phyloP scores from a whole-genome alignment of 139 green algal species.

The Monoraphidium neglectum region DNA sequence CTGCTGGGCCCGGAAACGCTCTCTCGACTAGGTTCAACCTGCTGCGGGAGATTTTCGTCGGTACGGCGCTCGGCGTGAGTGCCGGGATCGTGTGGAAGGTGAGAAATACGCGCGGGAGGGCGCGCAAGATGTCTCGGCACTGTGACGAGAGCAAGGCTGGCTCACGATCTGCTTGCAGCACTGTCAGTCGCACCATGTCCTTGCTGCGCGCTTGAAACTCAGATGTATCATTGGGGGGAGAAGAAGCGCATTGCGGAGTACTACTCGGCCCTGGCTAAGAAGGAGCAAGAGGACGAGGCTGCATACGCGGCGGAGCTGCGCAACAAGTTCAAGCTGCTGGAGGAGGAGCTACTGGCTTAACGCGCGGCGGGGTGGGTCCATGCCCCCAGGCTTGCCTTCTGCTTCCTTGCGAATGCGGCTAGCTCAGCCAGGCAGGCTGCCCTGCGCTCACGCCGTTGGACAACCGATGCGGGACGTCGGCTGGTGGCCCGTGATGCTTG shows the following conservation, averaged over 20 bases:
- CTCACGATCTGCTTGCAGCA: background rate
- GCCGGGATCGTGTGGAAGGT: constrained; percentile 26
- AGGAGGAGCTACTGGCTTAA: constrained; percentile 30
- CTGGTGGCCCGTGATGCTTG: too few relatives aligned
- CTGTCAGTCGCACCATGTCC: background rate
- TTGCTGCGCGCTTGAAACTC: background rate
- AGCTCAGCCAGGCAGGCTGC: too few relatives aligned
- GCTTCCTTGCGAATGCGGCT: too few relatives aligned
- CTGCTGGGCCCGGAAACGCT: too few relatives aligned
- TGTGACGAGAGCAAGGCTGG: too few relatives aligned
- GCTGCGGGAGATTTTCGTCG: constrained; percentile 23
- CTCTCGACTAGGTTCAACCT: constrained; percentile 30
- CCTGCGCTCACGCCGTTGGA: too few relatives aligned
- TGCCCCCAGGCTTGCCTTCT: too few relatives aligned
- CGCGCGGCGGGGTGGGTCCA: too few relatives aligned
- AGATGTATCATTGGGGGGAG: constrained; percentile 31
- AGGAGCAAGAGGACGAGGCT: constrained; percentile 26
- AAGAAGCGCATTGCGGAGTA: constrained; percentile 24
- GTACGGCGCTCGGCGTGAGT: background rate
- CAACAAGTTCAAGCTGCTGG: constrained; percentile 18
- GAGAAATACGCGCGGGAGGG: background rate
- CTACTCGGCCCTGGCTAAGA: constrained; percentile 29
- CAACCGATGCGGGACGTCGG: too few relatives aligned
- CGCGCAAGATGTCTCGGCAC: too few relatives aligned
- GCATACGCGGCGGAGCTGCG: constrained; percentile 16